These are phyloP conservation scores for Cochlearia excelsa DNA, from an alignment of 345 rosid species.

Conservation along the genomic window DNA sequence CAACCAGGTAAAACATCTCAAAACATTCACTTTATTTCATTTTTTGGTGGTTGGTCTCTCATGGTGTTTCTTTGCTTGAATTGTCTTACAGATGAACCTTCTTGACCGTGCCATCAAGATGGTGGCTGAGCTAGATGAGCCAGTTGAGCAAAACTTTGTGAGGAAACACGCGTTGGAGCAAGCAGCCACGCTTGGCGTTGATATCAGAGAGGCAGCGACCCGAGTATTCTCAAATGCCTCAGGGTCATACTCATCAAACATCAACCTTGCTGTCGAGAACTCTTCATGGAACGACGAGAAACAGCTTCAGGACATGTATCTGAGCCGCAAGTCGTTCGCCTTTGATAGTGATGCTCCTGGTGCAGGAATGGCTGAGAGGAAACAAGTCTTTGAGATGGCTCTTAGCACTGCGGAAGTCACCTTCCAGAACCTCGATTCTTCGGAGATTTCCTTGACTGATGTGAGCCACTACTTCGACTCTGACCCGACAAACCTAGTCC, in stretches of 20 bases:
- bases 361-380: constrained; percentile 86
- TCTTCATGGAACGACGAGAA: constrained; percentile 99
- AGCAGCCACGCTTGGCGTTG: constrained; percentile 77
- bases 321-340: constrained; percentile 97
- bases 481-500: constrained; percentile 93
- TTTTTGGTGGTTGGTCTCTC: not conserved
- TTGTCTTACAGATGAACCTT: constrained; percentile 74
- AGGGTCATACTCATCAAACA: constrained; percentile 92
- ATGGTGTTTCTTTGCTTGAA: constrained; percentile 22
- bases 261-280: constrained; percentile 93
- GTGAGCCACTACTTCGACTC: constrained; percentile 98
- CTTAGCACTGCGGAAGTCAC: constrained; percentile 94
- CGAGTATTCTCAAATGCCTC: constrained; percentile 95
- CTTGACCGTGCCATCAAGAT: constrained; percentile 94
- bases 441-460: constrained; percentile 93
- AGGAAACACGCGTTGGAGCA: constrained; percentile 92
- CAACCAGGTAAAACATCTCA: constrained; percentile 62
- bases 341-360: constrained; percentile 93
- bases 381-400: constrained; percentile 92
- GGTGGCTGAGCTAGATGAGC: constrained; percentile 98
- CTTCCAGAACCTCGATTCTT: constrained; percentile 95
- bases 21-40: not conserved
- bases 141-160: constrained; percentile 72
- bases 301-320: constrained; percentile 98
- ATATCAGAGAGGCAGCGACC: constrained; percentile 88